These are phyloP conservation scores for Brasilioporus rufonigricans DNA, from an alignment of 768 basidiomycete genomes.

Conservation along the genomic window DNA sequence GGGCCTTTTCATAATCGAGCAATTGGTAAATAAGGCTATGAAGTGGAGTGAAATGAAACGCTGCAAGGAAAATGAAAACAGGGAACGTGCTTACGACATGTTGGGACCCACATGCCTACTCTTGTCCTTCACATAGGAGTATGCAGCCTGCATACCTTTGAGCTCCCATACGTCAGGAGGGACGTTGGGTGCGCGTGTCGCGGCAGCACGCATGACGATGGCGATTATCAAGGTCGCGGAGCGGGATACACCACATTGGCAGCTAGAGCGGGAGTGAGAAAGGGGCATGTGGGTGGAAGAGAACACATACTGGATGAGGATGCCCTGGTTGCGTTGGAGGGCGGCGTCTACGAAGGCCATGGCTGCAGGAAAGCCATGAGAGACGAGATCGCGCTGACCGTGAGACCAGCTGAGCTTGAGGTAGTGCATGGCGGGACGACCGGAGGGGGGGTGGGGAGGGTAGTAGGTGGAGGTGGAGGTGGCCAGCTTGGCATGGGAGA, in stretches of 20 bases:
- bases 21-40: conserved; percentile 89
- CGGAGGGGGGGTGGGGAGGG: conserved; percentile 62
- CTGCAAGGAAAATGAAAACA: conserved; percentile 21
- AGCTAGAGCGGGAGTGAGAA: conserved; percentile 48
- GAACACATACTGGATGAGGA: conserved; percentile 77
- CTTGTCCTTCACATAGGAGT: conserved; percentile 86
- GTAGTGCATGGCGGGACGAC: conserved; percentile 80
- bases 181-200: conserved; percentile 59
- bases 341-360: conserved; percentile 83
- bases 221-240: conserved; percentile 90
- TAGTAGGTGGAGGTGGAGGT: conserved; percentile 57
- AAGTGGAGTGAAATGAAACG: conserved; percentile 21
- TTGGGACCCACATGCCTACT: conserved; percentile 88
- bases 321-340: conserved; percentile 70
- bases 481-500: conserved; percentile 54
- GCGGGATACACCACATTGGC: conserved; percentile 91
- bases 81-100: conserved; percentile 73
- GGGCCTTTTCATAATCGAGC: conserved; percentile 81
- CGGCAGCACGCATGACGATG: conserved; percentile 91
- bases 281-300: conserved; percentile 6
- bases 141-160: conserved; percentile 88
- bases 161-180: conserved; percentile 75
- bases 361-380: conserved; percentile 72
- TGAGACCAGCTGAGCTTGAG: conserved; percentile 92
- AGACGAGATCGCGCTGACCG: conserved; percentile 86